Evolutionary conservation across 23 red algal genomes (phyloP).

Genomic region (Agarophyton chilense): DNA sequence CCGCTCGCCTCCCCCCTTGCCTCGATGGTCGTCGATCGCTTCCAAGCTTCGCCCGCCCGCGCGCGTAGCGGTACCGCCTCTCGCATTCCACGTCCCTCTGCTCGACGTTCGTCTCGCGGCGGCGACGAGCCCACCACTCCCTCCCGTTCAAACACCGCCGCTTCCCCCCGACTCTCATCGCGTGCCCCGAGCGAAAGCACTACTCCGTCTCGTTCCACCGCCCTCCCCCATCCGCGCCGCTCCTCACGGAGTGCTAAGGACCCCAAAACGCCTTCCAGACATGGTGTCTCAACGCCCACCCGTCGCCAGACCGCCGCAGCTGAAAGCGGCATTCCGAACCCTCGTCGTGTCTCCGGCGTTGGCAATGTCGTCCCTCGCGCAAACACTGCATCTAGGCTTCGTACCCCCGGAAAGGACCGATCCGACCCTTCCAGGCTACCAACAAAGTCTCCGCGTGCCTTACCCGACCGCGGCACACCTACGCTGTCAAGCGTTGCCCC

Average conservation of each 20-base stretch:
- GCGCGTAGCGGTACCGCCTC: not conserved
- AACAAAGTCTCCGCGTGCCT: constrained; percentile 1
- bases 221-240: not conserved
- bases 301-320: not conserved
- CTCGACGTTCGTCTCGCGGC: not conserved
- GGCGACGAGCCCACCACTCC: not conserved
- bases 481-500: not conserved
- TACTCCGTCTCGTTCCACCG: not conserved
- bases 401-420: constrained; percentile 13
- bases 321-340: not conserved
- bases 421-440: not conserved
- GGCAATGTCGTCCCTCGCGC: not conserved
- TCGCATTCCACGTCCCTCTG: constrained; percentile 11
- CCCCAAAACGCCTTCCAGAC: not conserved
- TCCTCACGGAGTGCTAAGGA: not conserved
- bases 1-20: not conserved
- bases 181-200: not conserved
- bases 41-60: constrained; percentile 25
- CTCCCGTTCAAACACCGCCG: not conserved
- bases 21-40: constrained; percentile 1
- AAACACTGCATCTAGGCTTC: not conserved
- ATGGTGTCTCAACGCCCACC: not conserved
- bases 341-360: not conserved
- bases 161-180: not conserved
- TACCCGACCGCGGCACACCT: constrained; percentile 35